phyloP scores from a whole-genome alignment of 805 yeast species.

The Kluyveromyces starmeri region DNA sequence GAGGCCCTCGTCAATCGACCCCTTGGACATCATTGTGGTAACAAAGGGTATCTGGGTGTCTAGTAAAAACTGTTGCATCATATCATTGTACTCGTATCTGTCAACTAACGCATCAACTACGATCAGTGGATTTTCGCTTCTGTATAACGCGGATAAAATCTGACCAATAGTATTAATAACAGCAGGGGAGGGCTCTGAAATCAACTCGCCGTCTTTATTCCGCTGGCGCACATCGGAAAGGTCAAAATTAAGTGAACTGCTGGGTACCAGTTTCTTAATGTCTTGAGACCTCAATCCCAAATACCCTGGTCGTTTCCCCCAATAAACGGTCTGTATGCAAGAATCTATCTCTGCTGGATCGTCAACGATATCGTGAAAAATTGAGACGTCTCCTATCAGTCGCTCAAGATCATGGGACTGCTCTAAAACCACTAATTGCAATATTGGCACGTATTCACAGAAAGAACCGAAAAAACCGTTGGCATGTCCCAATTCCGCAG shows the following conservation, averaged over 20 bases:
- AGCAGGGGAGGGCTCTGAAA: constrained; percentile 38
- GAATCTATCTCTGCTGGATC: constrained; percentile 41
- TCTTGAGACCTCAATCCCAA: constrained; percentile 44
- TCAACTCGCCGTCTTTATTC: constrained; percentile 37
- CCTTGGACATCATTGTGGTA: constrained; percentile 54
- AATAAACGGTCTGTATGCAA: constrained; percentile 36
- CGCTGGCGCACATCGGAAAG: too few species aligned
- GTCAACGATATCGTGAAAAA: constrained; percentile 39
- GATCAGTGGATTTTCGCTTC: constrained; percentile 45
- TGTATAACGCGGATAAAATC: constrained; percentile 41
- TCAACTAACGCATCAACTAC: constrained; percentile 57
- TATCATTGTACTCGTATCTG: constrained; percentile 40
- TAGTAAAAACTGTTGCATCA: constrained; percentile 35
- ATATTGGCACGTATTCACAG: constrained; percentile 72
- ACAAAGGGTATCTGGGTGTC: constrained; percentile 42
- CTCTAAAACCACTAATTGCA: constrained; percentile 82
- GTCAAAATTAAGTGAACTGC: neutral
- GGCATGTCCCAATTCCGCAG: constrained; percentile 79
- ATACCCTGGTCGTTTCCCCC: constrained; percentile 61
- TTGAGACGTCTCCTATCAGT: constrained; percentile 39
- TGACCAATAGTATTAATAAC: constrained; percentile 33
- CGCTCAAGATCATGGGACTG: constrained; percentile 29
- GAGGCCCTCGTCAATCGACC: constrained; percentile 48
- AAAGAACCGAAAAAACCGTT: constrained; percentile 79
- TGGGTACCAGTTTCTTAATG: neutral